A percentile compares a stretch with the other conserved stretches of the same genome.
Conservation (phyloP, 2,329 filamentous ascomycete species). For the Neurospora sp. region DNA sequence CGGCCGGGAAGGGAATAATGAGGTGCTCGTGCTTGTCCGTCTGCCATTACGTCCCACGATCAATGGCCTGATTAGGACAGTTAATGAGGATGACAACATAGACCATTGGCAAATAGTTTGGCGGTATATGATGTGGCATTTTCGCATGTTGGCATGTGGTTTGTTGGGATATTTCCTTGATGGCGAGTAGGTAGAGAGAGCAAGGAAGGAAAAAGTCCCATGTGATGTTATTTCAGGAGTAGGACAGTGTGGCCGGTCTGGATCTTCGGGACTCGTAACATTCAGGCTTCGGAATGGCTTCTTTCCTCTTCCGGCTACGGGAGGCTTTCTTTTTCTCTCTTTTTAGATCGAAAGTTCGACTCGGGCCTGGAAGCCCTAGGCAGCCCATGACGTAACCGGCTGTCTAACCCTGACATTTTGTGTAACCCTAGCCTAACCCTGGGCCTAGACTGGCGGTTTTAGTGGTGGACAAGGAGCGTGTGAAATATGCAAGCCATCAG, state of each 20-base stretch:
- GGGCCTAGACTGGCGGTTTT: neutral
- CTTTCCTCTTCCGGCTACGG: neutral
- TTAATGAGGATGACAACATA: neutral
- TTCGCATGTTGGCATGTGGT: neutral
- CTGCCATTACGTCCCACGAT: neutral
- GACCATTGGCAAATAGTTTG: neutral
- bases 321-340: neutral
- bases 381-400: neutral
- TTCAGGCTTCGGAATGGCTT: neutral
- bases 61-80: neutral
- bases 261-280: neutral
- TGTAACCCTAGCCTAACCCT: neutral
- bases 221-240: neutral
- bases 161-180: neutral
- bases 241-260: neutral
- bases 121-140: neutral
- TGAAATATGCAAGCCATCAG: slow-evolving; percentile 15
- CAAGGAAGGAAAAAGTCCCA: neutral
- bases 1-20: neutral
- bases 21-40: neutral
- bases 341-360: neutral
- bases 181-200: neutral
- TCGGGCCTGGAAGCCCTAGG: neutral
- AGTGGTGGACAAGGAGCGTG: neutral
- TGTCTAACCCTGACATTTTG: neutral